Conservation (phyloP, 192 early-diverging fungal species). For the Entomortierella parvispora region DNA sequence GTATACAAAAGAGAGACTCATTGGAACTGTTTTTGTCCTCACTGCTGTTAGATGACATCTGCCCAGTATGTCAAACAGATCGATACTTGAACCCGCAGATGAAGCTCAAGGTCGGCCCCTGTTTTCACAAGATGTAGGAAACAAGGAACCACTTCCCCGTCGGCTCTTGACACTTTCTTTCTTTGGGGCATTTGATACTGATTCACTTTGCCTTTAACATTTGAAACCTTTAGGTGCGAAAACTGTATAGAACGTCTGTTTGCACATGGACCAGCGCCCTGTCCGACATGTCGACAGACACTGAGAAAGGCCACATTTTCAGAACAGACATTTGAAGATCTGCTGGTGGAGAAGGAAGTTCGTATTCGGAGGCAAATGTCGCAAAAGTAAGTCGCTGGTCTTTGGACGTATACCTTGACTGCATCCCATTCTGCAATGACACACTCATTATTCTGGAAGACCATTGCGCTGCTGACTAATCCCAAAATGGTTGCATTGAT, state of each 20-base stretch:
- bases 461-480: not conserved
- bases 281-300: constrained; percentile 86
- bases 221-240: constrained; percentile 93
- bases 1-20: not conserved
- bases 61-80: constrained; percentile 86
- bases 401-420: not conserved
- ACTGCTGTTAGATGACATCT: constrained; percentile 52
- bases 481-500: not conserved
- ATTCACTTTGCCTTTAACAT: too few species aligned
- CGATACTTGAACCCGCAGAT: constrained; percentile 88
- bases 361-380: constrained; percentile 81
- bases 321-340: constrained; percentile 92
- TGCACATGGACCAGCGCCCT: constrained; percentile 86
- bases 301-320: constrained; percentile 88
- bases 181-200: too few species aligned
- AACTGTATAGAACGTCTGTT: constrained; percentile 89
- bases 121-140: constrained; percentile 94
- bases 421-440: not conserved
- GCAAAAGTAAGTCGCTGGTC: constrained; percentile 58
- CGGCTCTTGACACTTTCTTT: too few species aligned
- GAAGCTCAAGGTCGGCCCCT: constrained; percentile 91
- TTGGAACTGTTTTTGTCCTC: not conserved
- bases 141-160: too few species aligned
- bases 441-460: not conserved
- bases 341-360: constrained; percentile 95